A percentile compares a stretch with the other conserved stretches of the same genome.
Conservation (phyloP, 2,329 filamentous ascomycete species). For the Penicillium janthinellum region DNA sequence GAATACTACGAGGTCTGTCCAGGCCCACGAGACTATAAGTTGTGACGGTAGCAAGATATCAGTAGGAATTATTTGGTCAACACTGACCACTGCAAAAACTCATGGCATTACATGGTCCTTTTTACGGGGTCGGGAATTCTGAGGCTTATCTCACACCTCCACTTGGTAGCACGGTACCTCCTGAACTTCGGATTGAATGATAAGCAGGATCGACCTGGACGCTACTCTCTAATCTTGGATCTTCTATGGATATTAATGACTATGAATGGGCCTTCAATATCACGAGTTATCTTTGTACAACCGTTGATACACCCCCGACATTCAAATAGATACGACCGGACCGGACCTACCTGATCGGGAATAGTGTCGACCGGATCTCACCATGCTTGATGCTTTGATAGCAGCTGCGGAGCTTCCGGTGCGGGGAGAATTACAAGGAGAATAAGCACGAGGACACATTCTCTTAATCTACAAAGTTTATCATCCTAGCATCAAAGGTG, state of each 20-base stretch:
- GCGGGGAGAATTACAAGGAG: background rate
- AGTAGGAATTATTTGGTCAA: no score
- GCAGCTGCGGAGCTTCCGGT: background rate
- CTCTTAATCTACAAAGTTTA: background rate
- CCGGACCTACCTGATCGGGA: background rate
- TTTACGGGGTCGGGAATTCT: background rate
- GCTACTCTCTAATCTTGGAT: background rate
- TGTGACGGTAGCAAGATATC: no score
- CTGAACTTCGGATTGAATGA: background rate
- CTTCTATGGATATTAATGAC: background rate
- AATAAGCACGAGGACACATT: background rate
- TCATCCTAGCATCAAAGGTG: background rate
- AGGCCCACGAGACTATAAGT: no score
- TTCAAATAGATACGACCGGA: background rate
- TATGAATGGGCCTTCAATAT: background rate
- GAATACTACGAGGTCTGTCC: no score
- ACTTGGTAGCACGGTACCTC: background rate
- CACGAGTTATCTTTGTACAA: background rate
- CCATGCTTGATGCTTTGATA: background rate
- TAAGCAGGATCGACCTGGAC: background rate
- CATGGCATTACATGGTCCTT: background rate
- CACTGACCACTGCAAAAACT: no score
- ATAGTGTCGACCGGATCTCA: background rate
- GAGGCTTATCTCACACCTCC: background rate
- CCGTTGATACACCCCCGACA: background rate